These are phyloP conservation scores for Barnettozyma vustinii DNA, from an alignment of 805 yeast species.

Conservation along the genomic window DNA sequence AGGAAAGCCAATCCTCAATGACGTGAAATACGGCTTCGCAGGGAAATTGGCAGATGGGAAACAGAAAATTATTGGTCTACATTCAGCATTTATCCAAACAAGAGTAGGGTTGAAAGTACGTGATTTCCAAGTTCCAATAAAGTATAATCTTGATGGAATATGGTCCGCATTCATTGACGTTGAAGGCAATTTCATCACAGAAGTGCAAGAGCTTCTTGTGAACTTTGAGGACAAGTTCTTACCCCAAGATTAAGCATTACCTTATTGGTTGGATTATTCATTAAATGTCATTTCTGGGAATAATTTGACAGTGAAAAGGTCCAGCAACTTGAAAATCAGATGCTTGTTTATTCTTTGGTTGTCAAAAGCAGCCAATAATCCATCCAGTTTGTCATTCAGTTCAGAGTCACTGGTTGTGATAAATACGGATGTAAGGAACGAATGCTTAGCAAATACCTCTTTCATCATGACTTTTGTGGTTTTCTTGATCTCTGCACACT, in stretches of 20 bases:
- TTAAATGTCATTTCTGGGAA: constrained; percentile 31
- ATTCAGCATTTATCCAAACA: constrained; percentile 31
- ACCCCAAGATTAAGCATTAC: background rate
- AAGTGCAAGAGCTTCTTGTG: constrained; percentile 17
- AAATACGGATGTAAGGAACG: constrained; percentile 15
- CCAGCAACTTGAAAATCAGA: constrained; percentile 37
- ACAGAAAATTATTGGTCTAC: constrained; percentile 29
- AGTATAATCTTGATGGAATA: constrained; percentile 11
- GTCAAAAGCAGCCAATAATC: constrained; percentile 31
- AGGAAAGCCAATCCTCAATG: constrained; percentile 28
- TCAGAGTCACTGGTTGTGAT: constrained; percentile 20
- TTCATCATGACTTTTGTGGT: constrained; percentile 25
- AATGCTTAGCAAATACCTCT: constrained; percentile 17
- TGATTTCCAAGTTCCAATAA: constrained; percentile 12
- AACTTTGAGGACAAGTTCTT: constrained; percentile 18
- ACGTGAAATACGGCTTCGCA: constrained; percentile 23
- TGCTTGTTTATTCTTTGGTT: constrained; percentile 38
- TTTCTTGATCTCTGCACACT: constrained; percentile 28
- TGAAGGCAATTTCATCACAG: constrained; percentile 23
- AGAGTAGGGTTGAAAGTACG: constrained; percentile 24
- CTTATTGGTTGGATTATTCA: background rate
- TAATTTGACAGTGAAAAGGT: constrained; percentile 34
- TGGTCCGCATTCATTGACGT: constrained; percentile 26
- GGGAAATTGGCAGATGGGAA: background rate
- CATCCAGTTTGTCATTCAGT: constrained; percentile 23